Evolutionary conservation across 768 basidiomycete genomes (phyloP), one percentile per base, ranked within the genome.

Genomic region (Suillus weaverae): DNA sequence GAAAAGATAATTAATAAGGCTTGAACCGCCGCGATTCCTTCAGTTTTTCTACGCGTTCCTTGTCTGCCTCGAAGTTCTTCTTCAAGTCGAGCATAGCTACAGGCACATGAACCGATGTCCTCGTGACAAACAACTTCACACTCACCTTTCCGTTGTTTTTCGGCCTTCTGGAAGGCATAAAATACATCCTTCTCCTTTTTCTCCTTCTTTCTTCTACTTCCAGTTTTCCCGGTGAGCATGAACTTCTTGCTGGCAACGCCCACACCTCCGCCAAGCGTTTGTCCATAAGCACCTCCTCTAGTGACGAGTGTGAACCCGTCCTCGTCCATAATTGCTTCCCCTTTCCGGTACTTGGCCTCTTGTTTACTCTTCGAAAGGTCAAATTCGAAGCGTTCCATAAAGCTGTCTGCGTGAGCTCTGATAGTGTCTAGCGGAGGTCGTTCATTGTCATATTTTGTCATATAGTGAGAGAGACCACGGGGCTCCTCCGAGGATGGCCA

Each of bases 221-320:
- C 74, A 41, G 67, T 78, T 70, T 60, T 68, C 60, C 75, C 78
- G 0, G 72, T 74, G 18, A 67, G 73, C 70, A 82, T 77, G 69
- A 81, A 89, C 71, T 79, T 78, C 74, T 91, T 92, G 74, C 80
- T 84, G 11, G 86, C 87, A 9, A 89, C 84, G 2, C 80, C 83
- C 41, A 86, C 82, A 1, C 93, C 94, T 16, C 94, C 94, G 35
- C 95, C 95, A 5, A 95, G 80, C 1, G 92, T 92, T 72, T 93
- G 83, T 5, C 95, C 95, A 70, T 95, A 95, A 26, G 90, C 89
- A 14, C 95, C 95, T 5, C 94, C 93, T 43, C 95, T 84, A n/a
- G 90, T 92, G 41, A 98, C 95, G 14, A 98, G 85, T 13, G 94
- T 97, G 75, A 97, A 98, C 3, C 95, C 95, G 66, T 98, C 95